These are phyloP conservation scores for Polysphondylium violaceum DNA, from an alignment of 78 protist species.

Conservation along the genomic window DNA sequence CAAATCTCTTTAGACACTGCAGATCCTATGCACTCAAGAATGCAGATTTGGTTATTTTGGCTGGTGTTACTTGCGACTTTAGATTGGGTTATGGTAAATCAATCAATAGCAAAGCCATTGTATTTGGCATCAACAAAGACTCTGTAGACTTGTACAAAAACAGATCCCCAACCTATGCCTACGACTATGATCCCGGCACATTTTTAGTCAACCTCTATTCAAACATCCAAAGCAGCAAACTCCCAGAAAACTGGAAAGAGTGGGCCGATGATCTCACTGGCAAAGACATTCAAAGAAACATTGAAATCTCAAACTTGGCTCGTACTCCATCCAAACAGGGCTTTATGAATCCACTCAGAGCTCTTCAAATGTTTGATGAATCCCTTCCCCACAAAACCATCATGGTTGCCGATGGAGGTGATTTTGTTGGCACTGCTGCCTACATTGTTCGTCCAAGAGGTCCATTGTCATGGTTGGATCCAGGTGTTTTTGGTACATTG, in stretches of 20 bases:
- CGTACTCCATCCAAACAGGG: background rate
- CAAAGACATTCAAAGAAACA: constrained; percentile 13
- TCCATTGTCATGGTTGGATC: constrained; percentile 90
- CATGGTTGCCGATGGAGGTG: constrained; percentile 91
- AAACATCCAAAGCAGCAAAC: background rate
- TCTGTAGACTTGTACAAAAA: constrained; percentile 66
- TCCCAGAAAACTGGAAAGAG: background rate
- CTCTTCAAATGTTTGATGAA: constrained; percentile 46
- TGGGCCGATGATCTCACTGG: constrained; percentile 41
- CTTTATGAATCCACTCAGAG: constrained; percentile 61
- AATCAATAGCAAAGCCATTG: constrained; percentile 31
- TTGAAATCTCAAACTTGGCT: constrained; percentile 22
- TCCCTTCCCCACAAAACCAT: constrained; percentile 29
- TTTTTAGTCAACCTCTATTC: constrained; percentile 48
- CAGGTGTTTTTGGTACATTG: constrained; percentile 91
- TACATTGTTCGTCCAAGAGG: constrained; percentile 84
- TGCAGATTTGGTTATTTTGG: constrained; percentile 84
- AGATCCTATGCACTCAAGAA: constrained; percentile 81
- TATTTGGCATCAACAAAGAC: constrained; percentile 78
- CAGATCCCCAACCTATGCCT: constrained; percentile 63
- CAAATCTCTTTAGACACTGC: constrained; percentile 74
- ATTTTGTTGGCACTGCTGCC: constrained; percentile 87
- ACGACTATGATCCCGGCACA: constrained; percentile 70
- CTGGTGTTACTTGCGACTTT: constrained; percentile 86
- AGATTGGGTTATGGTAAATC: constrained; percentile 88